A percentile compares a stretch with the other conserved stretches of the same genome.
Conservation (phyloP, 2,329 filamentous ascomycete species). For the Paraphoma chrysanthemicola region DNA sequence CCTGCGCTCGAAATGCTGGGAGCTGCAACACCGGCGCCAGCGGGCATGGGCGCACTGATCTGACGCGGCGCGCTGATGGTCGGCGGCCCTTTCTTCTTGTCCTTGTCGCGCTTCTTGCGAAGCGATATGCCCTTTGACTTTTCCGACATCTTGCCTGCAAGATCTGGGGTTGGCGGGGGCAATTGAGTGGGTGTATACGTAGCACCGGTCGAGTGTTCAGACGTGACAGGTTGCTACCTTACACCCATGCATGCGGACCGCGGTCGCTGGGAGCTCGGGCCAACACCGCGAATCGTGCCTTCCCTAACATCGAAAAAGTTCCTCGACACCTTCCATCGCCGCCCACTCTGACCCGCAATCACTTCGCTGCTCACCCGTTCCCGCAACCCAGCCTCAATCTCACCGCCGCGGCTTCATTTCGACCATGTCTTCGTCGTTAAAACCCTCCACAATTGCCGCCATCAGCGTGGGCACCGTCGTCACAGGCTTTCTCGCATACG, state of each 20-base stretch:
- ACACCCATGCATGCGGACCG: constrained; percentile 9
- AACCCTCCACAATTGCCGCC: constrained; percentile 64
- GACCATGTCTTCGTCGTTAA: constrained; percentile 52
- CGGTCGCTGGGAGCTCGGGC: constrained; percentile 33
- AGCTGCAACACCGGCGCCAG: constrained; percentile 31
- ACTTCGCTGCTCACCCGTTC: constrained; percentile 12
- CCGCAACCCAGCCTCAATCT: constrained; percentile 1
- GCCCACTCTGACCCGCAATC: constrained; percentile 4
- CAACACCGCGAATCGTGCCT: constrained; percentile 27
- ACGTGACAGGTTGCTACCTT: constrained; percentile 11
- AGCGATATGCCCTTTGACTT: constrained; percentile 65
- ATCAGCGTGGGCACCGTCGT: constrained; percentile 65
- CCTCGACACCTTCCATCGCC: constrained; percentile 18
- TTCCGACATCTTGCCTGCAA: constrained; percentile 54
- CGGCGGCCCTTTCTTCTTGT: constrained; percentile 59
- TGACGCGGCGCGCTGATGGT: constrained; percentile 63
- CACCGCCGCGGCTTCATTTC: constrained; percentile 7
- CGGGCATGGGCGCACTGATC: constrained; percentile 54
- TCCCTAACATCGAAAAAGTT: constrained; percentile 36
- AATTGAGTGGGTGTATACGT: constrained; percentile 1
- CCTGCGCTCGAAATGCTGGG: constrained; percentile 43
- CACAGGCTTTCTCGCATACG: constrained; percentile 68
- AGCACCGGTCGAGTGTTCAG: background rate
- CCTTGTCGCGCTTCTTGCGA: constrained; percentile 65
- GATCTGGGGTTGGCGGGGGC: background rate